A percentile compares a stretch with the other conserved stretches of the same genome.
These are phyloP conservation scores for Mycena leptocephala DNA, from an alignment of 768 basidiomycete species.

Conservation along the genomic window DNA sequence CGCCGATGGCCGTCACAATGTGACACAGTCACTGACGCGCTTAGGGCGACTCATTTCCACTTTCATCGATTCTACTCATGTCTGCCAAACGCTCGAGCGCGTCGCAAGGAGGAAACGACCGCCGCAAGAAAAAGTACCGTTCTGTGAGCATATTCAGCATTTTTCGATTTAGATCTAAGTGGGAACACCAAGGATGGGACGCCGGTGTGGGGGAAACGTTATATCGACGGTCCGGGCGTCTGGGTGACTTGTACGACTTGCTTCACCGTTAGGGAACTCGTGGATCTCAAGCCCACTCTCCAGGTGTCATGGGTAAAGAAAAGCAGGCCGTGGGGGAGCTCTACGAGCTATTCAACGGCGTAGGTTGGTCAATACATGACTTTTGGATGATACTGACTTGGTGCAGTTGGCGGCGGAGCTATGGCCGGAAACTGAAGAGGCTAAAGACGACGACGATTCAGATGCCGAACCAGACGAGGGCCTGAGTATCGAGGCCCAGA, in stretches of 20 bases:
- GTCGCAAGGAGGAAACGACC: constrained; percentile 33
- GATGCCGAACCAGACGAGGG: constrained; percentile 56
- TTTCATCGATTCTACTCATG: constrained; percentile 23
- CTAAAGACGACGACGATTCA: constrained; percentile 40
- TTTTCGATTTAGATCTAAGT: neutral
- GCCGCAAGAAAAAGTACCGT: constrained; percentile 38
- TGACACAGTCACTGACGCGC: too few species aligned
- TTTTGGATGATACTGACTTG: neutral
- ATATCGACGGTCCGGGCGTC: constrained; percentile 86
- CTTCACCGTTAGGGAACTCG: neutral
- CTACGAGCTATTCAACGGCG: constrained; percentile 85
- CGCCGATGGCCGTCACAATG: too few species aligned
- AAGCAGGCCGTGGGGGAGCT: constrained; percentile 83
- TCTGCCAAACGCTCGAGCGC: constrained; percentile 28
- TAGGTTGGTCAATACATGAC: constrained; percentile 51
- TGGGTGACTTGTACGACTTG: constrained; percentile 81
- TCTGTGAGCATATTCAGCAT: neutral
- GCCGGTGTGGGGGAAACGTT: constrained; percentile 67
- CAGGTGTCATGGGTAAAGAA: constrained; percentile 86
- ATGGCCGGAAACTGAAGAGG: constrained; percentile 69
- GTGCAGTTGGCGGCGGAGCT: constrained; percentile 78
- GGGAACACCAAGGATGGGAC: constrained; percentile 29
- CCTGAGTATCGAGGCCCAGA: constrained; percentile 77
- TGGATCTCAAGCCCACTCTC: neutral
- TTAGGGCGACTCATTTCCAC: neutral